Evolutionary conservation across 768 basidiomycete species (phyloP), one percentile per base, ranked within the genome.

Genomic region (Pleurotus citrinopileatus): DNA sequence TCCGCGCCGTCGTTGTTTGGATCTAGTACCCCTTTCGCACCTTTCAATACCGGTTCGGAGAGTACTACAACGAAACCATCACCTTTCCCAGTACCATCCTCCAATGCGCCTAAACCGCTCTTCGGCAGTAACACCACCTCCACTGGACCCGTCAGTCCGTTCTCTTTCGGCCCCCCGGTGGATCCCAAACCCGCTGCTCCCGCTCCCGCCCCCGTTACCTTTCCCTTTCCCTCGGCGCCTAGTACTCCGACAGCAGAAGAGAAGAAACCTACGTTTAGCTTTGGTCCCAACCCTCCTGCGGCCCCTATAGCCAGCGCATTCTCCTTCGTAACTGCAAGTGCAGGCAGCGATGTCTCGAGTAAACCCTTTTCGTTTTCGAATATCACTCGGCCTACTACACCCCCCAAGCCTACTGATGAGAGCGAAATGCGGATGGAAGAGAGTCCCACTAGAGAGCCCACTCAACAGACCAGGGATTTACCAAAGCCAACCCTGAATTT

Each of bases 341-440:
- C 61, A 9, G 65, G 67, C 2, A 63, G 74, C n/a, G 75, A 78
- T 57, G 71, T 71, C 7, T 71, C 80, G 4, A 74, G 64, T 51
- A 83, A 82, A 59, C 65, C 78, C 9, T 87, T 88, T 57, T 37
- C 71, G 12, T 87, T 89, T 28, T 59, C 60, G 27, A 52, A 62
- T 12, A 59, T 70, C 10, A 66, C 73, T 23, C 73, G 84, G 19
- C 75, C 87, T n/a, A 69, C 73, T 4, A 89, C 87, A 0, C 87
- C 87, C 8, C 89, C 89, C 3, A 77, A 72, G 61, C 48, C 34
- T 4, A 8, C 19, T 2, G 81, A 74, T 54, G 72, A 74, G 42
- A 78, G 84, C 45, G 89, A 89, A 55, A 80, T 87, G 59, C 80
- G 70, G 53, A 91, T 91, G 89, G 89, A 91, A 36, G 89, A 91